Percentiles rank a stretch among this genome's conserved stretches.
Evolutionary conservation across 2,329 filamentous ascomycete genomes (phyloP).

Genomic region (Setomelanomma holmii): DNA sequence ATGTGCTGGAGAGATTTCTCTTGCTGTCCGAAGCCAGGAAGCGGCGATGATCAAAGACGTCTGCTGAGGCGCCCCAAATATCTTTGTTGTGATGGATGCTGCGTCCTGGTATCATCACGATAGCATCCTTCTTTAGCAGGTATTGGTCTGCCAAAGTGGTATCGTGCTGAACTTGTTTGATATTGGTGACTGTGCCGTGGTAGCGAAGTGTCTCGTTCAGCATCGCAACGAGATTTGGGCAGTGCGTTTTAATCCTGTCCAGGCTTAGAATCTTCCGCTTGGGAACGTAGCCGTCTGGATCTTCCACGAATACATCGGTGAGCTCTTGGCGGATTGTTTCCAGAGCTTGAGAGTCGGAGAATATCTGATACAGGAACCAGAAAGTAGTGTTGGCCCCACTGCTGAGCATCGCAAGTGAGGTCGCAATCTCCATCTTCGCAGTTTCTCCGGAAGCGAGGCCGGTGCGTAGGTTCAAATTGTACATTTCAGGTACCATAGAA

Average conservation of each 20-base stretch:
- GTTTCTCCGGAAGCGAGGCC: conserved; percentile 47
- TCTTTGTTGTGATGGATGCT: conserved; percentile 40
- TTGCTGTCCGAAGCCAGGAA: conserved; percentile 27
- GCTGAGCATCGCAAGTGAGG: conserved; percentile 50
- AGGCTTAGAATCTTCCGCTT: conserved; percentile 35
- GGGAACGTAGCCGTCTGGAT: background rate
- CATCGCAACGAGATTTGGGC: conserved; percentile 50
- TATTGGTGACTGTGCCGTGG: conserved; percentile 48
- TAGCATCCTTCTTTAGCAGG: conserved; percentile 46
- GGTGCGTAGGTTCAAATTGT: conserved; percentile 38
- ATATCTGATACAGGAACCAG: conserved; percentile 52
- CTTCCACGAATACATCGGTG: conserved; percentile 3
- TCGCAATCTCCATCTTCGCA: conserved; percentile 52
- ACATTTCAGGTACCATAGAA: conserved; percentile 47
- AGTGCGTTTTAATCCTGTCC: conserved; percentile 43
- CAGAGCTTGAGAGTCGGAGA: conserved; percentile 41
- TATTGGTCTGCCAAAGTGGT: conserved; percentile 39
- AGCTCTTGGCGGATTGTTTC: conserved; percentile 43
- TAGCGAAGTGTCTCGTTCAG: conserved; percentile 54
- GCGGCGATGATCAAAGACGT: conserved; percentile 43
- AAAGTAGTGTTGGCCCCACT: conserved; percentile 52
- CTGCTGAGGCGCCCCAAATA: conserved; percentile 43
- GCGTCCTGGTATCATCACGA: conserved; percentile 46
- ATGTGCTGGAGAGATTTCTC: conserved; percentile 28
- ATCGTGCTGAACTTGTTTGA: conserved; percentile 48